Evolutionary conservation across 345 rosid species (phyloP), one percentile per base, ranked within the genome.

Genomic region (Combretum micranthum): DNA sequence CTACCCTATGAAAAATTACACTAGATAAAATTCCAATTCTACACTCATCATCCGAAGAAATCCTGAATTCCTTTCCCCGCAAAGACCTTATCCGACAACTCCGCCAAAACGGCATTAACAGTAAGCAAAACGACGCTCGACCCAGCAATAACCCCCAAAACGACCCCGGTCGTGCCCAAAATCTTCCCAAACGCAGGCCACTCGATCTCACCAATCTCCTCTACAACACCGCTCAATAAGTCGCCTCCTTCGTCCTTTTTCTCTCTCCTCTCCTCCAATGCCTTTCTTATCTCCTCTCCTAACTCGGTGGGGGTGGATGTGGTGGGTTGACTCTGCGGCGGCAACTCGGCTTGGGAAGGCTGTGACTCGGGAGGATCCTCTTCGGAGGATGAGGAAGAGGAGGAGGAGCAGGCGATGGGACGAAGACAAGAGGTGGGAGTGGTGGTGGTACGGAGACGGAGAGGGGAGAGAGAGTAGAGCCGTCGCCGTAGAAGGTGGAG

Each of bases 151-250:
- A 93, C 90, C 3, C 91, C 99, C 16, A 93, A 79, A 61, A 88
- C 99, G 4, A 88, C 91, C 4, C 97, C 86, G 3, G 99, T 93
- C 0, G 79, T 86, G 4, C 96, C 96, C 61, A 93, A 32, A 2
- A 88, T 96, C 71, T 83, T 86, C 44, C 83, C 91, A 67, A 93
- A 86, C 50, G 78, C 79, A 2, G 94, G 99, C 99, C 99, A 88
- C 69, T 93, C 99, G 14, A 88, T 93, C 81, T 88, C 88, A 62
- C 62, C 69, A 14, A 86, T 74, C 82, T 93, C 98, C 71, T 82
- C 97, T 47, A 64, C 86, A 9, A 93, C 99, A 20, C 99, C 96
- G 60, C 85, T 75, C 66, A 58, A 42, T 7, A 86, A 63, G 59
- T 75, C 72, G 59, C 74, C 72, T 0, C 39, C 39, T 52, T 61